phyloP scores from a whole-genome alignment of 352 stramenopile genomes.

The Globisporangium cederbergense region DNA sequence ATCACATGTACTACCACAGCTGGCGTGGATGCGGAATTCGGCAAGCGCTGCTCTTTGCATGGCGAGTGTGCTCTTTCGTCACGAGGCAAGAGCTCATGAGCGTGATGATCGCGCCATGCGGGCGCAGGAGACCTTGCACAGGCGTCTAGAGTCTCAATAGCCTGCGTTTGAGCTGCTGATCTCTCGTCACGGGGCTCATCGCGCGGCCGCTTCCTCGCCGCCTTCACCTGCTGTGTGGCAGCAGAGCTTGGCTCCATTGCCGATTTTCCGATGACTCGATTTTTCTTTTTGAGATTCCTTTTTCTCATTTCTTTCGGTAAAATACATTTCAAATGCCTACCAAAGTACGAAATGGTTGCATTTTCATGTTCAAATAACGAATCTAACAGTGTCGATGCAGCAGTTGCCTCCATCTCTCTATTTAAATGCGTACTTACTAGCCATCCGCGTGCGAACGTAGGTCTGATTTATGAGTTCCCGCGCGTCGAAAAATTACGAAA shows the following conservation, averaged over 20 bases:
- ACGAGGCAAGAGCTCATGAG: background rate
- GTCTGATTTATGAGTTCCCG: background rate
- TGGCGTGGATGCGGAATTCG: background rate
- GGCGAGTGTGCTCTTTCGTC: background rate
- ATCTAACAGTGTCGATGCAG: background rate
- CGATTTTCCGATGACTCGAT: background rate
- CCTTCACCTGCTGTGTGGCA: background rate
- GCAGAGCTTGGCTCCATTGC: background rate
- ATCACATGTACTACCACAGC: background rate
- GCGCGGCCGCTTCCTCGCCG: slow-evolving; percentile 2
- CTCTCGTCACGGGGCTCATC: background rate
- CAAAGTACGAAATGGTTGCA: background rate
- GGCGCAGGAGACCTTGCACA: background rate
- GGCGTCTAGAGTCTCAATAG: too few species aligned
- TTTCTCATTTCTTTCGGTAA: slow-evolving; percentile 10
- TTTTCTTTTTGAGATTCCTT: background rate
- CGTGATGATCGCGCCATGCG: background rate
- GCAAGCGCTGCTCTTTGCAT: background rate
- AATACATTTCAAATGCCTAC: background rate
- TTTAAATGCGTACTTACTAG: background rate
- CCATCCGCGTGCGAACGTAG: background rate
- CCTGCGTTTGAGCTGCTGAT: background rate
- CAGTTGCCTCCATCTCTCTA: background rate
- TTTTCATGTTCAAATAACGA: background rate
- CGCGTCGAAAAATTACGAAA: background rate